A percentile compares a stretch with the other conserved stretches of the same genome.
Evolutionary conservation across 2,329 filamentous ascomycete species (phyloP).

Genomic region (Trematosphaeria pertusa): DNA sequence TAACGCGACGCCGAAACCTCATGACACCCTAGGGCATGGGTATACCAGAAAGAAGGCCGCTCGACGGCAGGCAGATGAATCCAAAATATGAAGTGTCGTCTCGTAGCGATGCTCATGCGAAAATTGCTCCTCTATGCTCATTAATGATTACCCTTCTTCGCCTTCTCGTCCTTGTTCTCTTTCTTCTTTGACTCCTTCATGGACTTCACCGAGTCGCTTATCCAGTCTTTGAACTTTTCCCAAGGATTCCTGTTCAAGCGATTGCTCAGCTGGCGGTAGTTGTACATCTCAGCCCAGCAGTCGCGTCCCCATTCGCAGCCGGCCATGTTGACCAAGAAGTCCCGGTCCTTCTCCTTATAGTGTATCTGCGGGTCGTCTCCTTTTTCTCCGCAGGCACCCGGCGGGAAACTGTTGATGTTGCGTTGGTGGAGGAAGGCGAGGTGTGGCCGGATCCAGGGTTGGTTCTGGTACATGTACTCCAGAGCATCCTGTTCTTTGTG

Average conservation of each 20-base stretch:
- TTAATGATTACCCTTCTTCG: conserved; percentile 20
- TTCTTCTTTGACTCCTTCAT: conserved; percentile 37
- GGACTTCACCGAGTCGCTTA: conserved; percentile 48
- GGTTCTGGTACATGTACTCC: conserved; percentile 87
- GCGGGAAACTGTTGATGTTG: conserved; percentile 92
- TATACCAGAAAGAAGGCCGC: not conserved
- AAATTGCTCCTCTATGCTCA: conserved; percentile 11
- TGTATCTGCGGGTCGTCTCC: conserved; percentile 79
- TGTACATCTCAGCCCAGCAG: conserved; percentile 98
- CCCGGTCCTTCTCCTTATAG: conserved; percentile 82
- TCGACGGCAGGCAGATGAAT: not conserved
- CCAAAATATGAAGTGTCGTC: conserved; percentile 6
- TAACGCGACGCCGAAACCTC: too few relatives aligned
- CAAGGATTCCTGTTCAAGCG: conserved; percentile 83
- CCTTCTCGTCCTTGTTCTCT: conserved; percentile 27
- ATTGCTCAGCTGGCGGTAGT: conserved; percentile 90
- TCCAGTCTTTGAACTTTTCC: conserved; percentile 67
- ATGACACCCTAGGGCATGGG: conserved; percentile 4
- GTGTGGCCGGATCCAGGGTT: conserved; percentile 91
- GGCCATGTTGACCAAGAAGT: conserved; percentile 98
- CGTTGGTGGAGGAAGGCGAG: conserved; percentile 90
- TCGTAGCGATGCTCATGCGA: conserved; percentile 16
- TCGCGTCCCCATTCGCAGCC: conserved; percentile 96
- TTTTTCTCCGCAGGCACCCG: conserved; percentile 83
- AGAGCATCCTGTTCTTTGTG: conserved; percentile 98